These are phyloP conservation scores for Juncus effusus DNA, from an alignment of 176 grass and related monocot genomes.

Conservation along the genomic window DNA sequence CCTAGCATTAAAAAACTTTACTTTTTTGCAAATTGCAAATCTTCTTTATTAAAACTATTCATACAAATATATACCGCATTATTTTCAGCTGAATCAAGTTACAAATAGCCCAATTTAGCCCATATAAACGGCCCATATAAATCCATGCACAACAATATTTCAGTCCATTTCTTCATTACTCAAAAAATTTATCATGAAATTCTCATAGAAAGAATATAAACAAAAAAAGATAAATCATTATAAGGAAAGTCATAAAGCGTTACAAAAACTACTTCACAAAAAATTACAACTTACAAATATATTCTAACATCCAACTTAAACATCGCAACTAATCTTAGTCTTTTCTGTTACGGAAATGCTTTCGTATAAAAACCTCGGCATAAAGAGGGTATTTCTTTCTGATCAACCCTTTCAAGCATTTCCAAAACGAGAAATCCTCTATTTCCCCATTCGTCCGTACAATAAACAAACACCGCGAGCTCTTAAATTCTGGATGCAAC, in stretches of 20 bases:
- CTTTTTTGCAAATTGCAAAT: too few relatives aligned
- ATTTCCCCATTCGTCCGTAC: slow-evolving; percentile 65
- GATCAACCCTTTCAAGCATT: slow-evolving; percentile 96
- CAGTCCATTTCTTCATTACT: too few relatives aligned
- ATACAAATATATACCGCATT: too few relatives aligned
- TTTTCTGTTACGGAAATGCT: slow-evolving; percentile 75
- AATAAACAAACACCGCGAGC: slow-evolving; percentile 87
- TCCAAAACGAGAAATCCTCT: slow-evolving; percentile 96
- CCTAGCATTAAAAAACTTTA: too few relatives aligned
- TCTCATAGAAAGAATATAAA: too few relatives aligned
- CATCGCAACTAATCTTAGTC: neutral
- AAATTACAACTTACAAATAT: slow-evolving; percentile 1
- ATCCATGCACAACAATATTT: too few relatives aligned
- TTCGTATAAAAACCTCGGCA: slow-evolving; percentile 81
- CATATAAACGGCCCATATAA: too few relatives aligned
- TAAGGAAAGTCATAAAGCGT: neutral
- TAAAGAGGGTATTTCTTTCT: slow-evolving; percentile 81
- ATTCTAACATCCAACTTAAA: too few relatives aligned
- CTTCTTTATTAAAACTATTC: too few relatives aligned
- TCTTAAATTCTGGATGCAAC: slow-evolving; percentile 78
- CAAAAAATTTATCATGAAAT: too few relatives aligned
- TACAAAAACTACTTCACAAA: neutral
- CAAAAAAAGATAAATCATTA: neutral
- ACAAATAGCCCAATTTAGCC: too few relatives aligned
- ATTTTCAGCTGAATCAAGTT: too few relatives aligned